These are phyloP conservation scores for Pisolithus orientalis DNA, from an alignment of 768 basidiomycete species.

Conservation along the genomic window DNA sequence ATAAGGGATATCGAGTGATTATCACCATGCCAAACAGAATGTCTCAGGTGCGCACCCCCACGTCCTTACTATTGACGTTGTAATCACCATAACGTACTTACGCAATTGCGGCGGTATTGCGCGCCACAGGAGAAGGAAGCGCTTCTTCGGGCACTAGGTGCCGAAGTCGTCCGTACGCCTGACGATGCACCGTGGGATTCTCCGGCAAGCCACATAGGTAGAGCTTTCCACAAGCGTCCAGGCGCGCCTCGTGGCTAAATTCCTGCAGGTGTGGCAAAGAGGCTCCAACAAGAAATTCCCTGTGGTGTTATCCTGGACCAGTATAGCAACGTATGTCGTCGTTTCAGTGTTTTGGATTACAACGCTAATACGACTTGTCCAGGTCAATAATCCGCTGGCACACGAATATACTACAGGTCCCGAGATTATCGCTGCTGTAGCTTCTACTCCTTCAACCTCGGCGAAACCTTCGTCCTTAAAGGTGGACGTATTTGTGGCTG, in stretches of 20 bases:
- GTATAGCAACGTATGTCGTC: conserved; percentile 61
- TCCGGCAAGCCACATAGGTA: conserved; percentile 90
- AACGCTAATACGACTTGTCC: conserved; percentile 1
- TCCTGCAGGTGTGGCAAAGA: conserved; percentile 81
- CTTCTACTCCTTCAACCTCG: conserved; percentile 54
- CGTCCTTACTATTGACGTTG: background rate
- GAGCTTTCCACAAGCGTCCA: conserved; percentile 28
- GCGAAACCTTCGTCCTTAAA: conserved; percentile 59
- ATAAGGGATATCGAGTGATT: conserved; percentile 84
- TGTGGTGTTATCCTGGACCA: conserved; percentile 90
- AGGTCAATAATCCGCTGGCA: conserved; percentile 83
- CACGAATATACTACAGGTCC: conserved; percentile 89
- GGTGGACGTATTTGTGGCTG: conserved; percentile 77
- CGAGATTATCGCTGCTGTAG: conserved; percentile 82
- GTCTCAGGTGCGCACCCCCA: conserved; percentile 52
- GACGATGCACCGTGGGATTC: conserved; percentile 86
- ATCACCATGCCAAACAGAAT: conserved; percentile 94
- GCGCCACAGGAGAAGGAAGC: conserved; percentile 79
- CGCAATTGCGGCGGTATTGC: too few species aligned
- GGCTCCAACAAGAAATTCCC: conserved; percentile 72
- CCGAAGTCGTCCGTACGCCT: conserved; percentile 92
- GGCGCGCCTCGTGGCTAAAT: conserved; percentile 71
- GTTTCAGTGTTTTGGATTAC: background rate
- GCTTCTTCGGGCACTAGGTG: conserved; percentile 83
- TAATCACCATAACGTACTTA: background rate